These are phyloP conservation scores for Cyberlindnera lachancei DNA, from an alignment of 805 yeast genomes.

Conservation along the genomic window DNA sequence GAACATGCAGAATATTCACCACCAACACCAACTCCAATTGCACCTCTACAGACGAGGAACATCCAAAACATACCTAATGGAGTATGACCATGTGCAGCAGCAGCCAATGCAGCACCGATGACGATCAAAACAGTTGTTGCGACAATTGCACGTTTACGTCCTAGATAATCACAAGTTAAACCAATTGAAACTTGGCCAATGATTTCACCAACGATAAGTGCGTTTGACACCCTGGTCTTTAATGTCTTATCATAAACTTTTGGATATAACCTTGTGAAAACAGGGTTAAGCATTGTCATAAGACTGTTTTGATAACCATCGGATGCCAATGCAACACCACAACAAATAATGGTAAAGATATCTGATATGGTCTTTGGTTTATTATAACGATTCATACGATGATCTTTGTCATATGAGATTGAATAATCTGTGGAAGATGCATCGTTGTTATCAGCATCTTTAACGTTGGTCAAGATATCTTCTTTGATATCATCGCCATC, in stretches of 20 bases:
- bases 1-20: slow-evolving; percentile 72
- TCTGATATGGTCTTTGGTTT: slow-evolving; percentile 27
- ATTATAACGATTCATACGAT: slow-evolving; percentile 14
- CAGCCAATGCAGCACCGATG: slow-evolving; percentile 56
- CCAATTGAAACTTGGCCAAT: slow-evolving; percentile 67
- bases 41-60: slow-evolving; percentile 67
- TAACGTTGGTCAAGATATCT: too few relatives aligned
- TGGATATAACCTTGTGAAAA: slow-evolving; percentile 39
- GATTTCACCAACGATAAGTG: slow-evolving; percentile 62
- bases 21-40: slow-evolving; percentile 73
- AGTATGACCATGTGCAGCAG: slow-evolving; percentile 60
- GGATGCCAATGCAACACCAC: slow-evolving; percentile 65
- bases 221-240: slow-evolving; percentile 62
- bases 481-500: background rate
- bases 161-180: slow-evolving; percentile 54
- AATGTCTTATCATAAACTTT: slow-evolving; percentile 33
- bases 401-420: slow-evolving; percentile 15
- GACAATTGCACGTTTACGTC: slow-evolving; percentile 65
- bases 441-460: too few relatives aligned
- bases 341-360: slow-evolving; percentile 44
- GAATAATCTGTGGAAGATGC: too few relatives aligned
- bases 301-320: slow-evolving; percentile 75
- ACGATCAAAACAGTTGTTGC: slow-evolving; percentile 55
- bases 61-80: slow-evolving; percentile 65
- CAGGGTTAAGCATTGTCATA: slow-evolving; percentile 61